These are phyloP conservation scores for Boehmeria nivea DNA, from an alignment of 306 rosid genomes.

Conservation along the genomic window DNA sequence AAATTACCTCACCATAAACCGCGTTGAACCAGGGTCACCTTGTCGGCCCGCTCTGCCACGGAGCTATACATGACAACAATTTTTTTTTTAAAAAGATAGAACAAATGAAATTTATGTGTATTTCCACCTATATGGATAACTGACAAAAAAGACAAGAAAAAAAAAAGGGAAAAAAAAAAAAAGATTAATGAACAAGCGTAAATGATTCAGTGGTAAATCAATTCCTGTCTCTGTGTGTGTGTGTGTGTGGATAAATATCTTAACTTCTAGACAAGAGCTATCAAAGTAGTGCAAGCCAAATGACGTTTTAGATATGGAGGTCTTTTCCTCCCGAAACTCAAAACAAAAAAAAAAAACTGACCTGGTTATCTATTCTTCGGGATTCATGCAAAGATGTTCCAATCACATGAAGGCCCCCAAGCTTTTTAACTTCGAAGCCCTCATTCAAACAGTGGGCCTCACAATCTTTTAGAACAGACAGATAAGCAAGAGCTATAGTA, in stretches of 20 bases:
- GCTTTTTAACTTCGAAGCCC: conserved; percentile 86
- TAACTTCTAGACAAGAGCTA: too few relatives aligned
- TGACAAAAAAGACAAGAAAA: too few relatives aligned
- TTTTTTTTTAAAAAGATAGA: conserved; percentile 13
- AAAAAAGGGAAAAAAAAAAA: too few relatives aligned
- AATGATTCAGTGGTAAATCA: too few relatives aligned
- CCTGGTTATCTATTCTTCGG: conserved; percentile 98
- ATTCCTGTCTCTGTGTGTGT: too few relatives aligned
- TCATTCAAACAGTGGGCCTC: conserved; percentile 70
- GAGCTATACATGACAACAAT: conserved; percentile 49
- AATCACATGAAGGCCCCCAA: conserved; percentile 95
- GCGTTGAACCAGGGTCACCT: conserved; percentile 98
- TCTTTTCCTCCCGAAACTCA: background rate
- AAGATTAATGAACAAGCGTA: too few relatives aligned
- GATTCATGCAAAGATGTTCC: conserved; percentile 97
- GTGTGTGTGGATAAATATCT: too few relatives aligned
- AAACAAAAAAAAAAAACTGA: conserved; percentile 9
- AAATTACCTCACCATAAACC: conserved; percentile 95
- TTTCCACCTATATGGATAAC: too few relatives aligned
- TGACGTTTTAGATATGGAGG: too few relatives aligned
- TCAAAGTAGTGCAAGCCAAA: too few relatives aligned
- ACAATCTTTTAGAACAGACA: conserved; percentile 77
- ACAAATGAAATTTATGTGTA: too few relatives aligned
- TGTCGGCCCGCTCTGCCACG: conserved; percentile 99
- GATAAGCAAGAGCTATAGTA: conserved; percentile 73